Evolutionary conservation across 1,284 basidiomycete genomes (phyloP), one percentile per base, ranked within the genome.

Genomic region (Baeospora myosura): DNA sequence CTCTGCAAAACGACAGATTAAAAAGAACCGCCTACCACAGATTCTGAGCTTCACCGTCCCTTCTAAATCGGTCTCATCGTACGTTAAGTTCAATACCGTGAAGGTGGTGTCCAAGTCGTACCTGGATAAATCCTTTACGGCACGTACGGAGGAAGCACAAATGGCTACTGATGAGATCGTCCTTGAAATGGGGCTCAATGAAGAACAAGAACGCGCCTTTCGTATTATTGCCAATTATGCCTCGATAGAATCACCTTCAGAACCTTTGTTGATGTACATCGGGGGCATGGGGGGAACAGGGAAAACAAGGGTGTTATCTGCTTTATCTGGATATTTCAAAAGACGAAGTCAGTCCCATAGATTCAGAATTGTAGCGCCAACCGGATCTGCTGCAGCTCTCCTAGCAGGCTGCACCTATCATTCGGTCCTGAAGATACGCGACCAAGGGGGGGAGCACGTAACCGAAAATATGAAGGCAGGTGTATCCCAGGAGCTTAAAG

Each of bases 241-340:
- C 2, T 3, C 36, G 10, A n/a, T n/a, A n/a, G 3, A 12, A 2
- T 8, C 10, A n/a, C 12, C 17, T 3, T 12, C 36, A 22, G 12
- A 22, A 5, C 36, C 21, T n/a, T 8, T 38, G 2, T 22, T 4
- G 4, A 38, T 38, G 22, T 38, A 38, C 18, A 38, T 38, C 12
- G 36, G 36, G 14, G 36, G 32, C 2, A 34, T 34, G 32, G 32
- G 32, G 2, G 32, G 32, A 16, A 34, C 32, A 3, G 36, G 36
- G 3, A 38, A 38, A 8, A 38, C n/a, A 4, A 17, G 25, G 10
- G 18, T 38, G 10, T 12, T 38, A 2, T 12, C n/a, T 4, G 36
- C 36, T 4, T 5, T 38, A 5, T 2, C 21, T 4, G 12, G 20
- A 10, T 24, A 22, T 12, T 38, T 38, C 25, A 18, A 22, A 22